Percentiles rank a stretch among this genome's conserved stretches.
Evolutionary conservation across 1,284 basidiomycete genomes (phyloP).

Genomic region (Ustilago crameri): DNA sequence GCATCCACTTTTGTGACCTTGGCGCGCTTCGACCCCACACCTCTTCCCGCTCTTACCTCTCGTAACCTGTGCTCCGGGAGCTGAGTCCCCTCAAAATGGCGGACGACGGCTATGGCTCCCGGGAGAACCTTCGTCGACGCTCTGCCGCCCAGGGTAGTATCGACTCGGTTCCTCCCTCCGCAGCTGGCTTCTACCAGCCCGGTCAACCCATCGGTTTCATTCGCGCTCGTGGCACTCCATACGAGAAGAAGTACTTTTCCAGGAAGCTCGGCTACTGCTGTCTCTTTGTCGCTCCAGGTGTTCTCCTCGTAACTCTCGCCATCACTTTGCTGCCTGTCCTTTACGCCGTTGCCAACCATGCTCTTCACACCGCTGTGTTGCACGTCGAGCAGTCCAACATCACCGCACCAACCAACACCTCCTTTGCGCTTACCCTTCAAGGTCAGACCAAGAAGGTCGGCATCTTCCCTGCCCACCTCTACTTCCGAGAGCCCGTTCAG

Average conservation of each 20-base stretch:
- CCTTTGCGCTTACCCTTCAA: conserved; percentile 66
- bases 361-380: conserved; percentile 65
- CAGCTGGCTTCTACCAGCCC: conserved; percentile 50
- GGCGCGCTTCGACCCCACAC: not conserved
- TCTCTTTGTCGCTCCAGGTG: conserved; percentile 55
- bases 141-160: conserved; percentile 36
- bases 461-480: conserved; percentile 68
- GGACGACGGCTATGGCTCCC: conserved; percentile 51
- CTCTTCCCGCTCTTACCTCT: conserved; percentile 1
- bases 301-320: conserved; percentile 56
- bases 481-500: conserved; percentile 66
- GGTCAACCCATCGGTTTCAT: conserved; percentile 61
- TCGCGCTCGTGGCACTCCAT: conserved; percentile 63
- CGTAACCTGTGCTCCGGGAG: conserved; percentile 16
- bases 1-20: not conserved
- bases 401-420: conserved; percentile 61
- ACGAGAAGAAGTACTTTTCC: conserved; percentile 66
- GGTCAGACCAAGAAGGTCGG: conserved; percentile 68
- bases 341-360: conserved; percentile 67
- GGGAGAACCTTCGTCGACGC: conserved; percentile 50
- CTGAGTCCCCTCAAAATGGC: conserved; percentile 45
- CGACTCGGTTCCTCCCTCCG: conserved; percentile 31
- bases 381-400: conserved; percentile 67
- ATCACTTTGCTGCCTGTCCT: conserved; percentile 67
- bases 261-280: conserved; percentile 62